phyloP scores from a whole-genome alignment of 2,329 filamentous ascomycete genomes.

The Scedosporium boydii region DNA sequence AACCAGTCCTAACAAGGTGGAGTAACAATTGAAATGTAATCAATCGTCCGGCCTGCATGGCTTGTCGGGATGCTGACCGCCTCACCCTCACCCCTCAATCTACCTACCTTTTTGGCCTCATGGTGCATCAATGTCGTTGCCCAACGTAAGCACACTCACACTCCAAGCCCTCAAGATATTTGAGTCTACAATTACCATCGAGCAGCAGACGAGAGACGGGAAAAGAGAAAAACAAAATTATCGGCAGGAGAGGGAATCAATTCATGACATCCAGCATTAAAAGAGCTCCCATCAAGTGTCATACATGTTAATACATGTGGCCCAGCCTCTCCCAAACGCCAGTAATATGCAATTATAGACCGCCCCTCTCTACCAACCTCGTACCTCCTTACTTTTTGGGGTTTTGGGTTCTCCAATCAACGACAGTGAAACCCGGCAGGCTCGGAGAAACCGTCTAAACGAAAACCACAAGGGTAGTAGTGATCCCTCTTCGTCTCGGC shows the following conservation, averaged over 20 bases:
- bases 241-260: not conserved
- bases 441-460: too few species aligned
- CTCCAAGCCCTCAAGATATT: too few species aligned
- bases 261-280: conserved; percentile 1
- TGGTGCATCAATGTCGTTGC: not conserved
- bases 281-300: conserved; percentile 1
- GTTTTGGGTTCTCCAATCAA: not conserved
- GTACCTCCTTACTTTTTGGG: not conserved
- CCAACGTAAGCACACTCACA: not conserved
- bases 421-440: too few species aligned
- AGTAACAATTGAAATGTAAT: not conserved
- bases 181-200: too few species aligned
- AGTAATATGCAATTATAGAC: conserved; percentile 3
- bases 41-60: not conserved
- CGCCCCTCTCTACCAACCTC: not conserved
- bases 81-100: not conserved
- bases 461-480: too few species aligned
- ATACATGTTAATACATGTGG: conserved; percentile 1
- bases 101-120: not conserved
- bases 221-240: not conserved
- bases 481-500: too few species aligned
- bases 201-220: too few species aligned
- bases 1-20: too few species aligned
- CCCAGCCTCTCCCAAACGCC: conserved; percentile 1
- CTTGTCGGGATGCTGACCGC: not conserved